Percentiles rank a stretch among this genome's conserved stretches.
Evolutionary conservation across 306 rosid genomes (phyloP).

Genomic region (Mimosa pudica): DNA sequence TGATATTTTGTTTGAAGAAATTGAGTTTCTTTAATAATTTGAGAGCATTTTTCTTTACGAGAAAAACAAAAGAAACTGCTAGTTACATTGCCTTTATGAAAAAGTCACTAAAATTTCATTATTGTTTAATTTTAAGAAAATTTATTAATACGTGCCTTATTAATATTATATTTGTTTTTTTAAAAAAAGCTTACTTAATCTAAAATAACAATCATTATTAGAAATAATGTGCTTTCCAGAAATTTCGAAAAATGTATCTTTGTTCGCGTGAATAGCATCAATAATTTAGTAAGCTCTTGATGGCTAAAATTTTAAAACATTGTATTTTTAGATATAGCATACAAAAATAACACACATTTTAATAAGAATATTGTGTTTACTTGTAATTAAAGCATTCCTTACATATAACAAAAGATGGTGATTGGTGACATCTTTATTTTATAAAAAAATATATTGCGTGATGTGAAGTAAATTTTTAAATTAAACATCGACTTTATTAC

Average conservation of each 20-base stretch:
- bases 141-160: too few relatives aligned
- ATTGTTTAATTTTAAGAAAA: neutral
- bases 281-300: neutral
- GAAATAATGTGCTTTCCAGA: neutral
- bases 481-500: neutral
- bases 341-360: neutral
- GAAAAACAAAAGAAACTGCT: neutral
- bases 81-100: neutral
- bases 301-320: neutral
- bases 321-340: neutral
- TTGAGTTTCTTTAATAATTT: neutral
- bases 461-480: neutral
- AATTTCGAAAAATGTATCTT: neutral
- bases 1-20: too few relatives aligned
- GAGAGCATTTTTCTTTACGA: neutral
- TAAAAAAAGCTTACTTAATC: neutral
- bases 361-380: too few relatives aligned
- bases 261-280: neutral
- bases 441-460: too few relatives aligned
- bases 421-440: neutral
- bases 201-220: neutral
- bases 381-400: neutral
- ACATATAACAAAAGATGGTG: neutral
- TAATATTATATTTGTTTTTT: neutral
- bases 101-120: neutral